A percentile compares a stretch with the other conserved stretches of the same genome.
Conservation (phyloP, 1,139 yeast genomes). For the Geotrichum klebahnii region DNA sequence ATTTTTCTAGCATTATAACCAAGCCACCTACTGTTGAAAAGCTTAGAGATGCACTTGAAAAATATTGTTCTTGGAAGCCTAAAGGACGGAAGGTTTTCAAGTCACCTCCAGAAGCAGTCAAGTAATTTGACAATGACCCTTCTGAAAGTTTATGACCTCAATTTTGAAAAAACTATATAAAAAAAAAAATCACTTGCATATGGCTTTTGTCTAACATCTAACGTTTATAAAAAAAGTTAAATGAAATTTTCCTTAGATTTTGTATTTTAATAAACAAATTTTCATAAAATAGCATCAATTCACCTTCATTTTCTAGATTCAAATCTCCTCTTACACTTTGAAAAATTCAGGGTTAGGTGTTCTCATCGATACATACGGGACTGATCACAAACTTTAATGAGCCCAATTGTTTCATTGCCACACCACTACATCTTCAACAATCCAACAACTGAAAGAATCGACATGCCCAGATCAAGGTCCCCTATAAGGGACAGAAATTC, state of each 20-base stretch:
- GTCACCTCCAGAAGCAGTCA: neutral
- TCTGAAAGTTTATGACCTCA: neutral
- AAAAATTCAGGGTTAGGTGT: neutral
- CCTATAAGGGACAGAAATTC: slow-evolving; percentile 9
- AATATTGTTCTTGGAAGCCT: slow-evolving; percentile 35
- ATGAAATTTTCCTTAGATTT: no score
- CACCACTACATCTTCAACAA: neutral
- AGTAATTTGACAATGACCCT: no score
- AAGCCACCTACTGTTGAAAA: slow-evolving; percentile 61
- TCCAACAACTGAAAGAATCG: no score
- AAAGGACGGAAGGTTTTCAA: neutral
- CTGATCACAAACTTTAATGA: neutral
- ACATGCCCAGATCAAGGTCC: slow-evolving; percentile 12
- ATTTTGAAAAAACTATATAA: neutral
- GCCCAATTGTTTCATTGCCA: neutral
- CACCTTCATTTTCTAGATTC: no score
- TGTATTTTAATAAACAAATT: no score
- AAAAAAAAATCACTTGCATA: neutral
- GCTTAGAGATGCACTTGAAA: slow-evolving; percentile 36
- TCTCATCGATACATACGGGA: neutral
- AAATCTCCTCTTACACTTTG: no score
- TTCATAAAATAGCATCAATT: no score
- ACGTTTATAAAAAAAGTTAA: no score
- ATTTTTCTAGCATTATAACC: slow-evolving; percentile 68
- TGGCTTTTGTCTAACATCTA: no score